Conservation (phyloP, 1,284 basidiomycete genomes). For the Vanrija sp. region DNA sequence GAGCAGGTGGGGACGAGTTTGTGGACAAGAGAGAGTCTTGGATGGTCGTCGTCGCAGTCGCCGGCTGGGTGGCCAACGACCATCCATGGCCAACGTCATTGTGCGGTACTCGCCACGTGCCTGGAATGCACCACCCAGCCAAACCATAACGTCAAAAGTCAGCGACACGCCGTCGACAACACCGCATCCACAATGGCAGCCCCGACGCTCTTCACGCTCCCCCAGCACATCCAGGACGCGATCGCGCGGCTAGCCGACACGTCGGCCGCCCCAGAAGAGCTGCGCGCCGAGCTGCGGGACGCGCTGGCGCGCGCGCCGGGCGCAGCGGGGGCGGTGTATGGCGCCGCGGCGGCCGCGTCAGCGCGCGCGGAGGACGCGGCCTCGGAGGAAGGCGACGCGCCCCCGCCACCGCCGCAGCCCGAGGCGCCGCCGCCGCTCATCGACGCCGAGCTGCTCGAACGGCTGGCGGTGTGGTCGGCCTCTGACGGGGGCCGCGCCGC, state of each 20-base stretch:
- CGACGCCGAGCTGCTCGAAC: constrained; percentile 25
- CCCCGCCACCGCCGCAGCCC: neutral
- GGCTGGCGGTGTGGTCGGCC: constrained; percentile 16
- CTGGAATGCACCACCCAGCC: neutral
- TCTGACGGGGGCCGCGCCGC: neutral
- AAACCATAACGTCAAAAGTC: neutral
- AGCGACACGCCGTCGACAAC: neutral
- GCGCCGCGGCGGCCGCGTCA: neutral
- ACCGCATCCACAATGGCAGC: constrained; percentile 12
- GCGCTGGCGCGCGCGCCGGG: constrained; percentile 2
- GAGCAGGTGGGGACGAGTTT: too few species aligned
- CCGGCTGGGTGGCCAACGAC: too few species aligned
- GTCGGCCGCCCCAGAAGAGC: constrained; percentile 17
- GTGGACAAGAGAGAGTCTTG: too few species aligned
- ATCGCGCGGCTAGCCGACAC: constrained; percentile 20
- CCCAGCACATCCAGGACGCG: constrained; percentile 29
- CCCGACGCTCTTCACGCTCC: constrained; percentile 29
- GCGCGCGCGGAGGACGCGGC: constrained; percentile 3
- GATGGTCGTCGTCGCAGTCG: too few species aligned
- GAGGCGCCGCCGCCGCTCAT: constrained; percentile 11
- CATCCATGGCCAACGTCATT: too few species aligned
- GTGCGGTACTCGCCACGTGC: too few species aligned
- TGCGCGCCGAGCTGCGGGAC: constrained; percentile 11
- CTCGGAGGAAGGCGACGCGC: neutral
- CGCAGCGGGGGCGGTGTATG: neutral